Evolutionary conservation across 805 yeast species (phyloP).

Genomic region (Ascoidea tarda): DNA sequence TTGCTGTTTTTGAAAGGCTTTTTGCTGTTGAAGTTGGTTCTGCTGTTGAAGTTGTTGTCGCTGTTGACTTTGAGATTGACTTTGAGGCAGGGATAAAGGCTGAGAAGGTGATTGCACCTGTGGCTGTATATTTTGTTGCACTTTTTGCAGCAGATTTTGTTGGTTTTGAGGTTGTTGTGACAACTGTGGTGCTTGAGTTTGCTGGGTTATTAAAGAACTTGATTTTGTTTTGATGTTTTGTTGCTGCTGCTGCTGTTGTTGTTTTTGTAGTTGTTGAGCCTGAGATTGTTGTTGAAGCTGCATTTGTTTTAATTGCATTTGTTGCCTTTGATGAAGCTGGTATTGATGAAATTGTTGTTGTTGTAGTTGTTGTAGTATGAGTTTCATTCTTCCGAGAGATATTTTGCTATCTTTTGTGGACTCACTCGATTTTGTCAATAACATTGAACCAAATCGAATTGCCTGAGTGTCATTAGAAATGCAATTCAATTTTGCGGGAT

Average conservation of each 20-base stretch:
- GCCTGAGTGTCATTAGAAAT: conserved; percentile 80
- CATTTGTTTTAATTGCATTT: background rate
- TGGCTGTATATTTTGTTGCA: background rate
- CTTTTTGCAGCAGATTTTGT: background rate
- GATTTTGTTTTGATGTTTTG: background rate
- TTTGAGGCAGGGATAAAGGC: background rate
- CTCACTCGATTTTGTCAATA: conserved; percentile 77
- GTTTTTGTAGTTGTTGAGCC: background rate
- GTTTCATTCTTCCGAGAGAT: conserved; percentile 41
- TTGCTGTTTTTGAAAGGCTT: background rate
- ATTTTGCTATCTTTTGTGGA: conserved; percentile 60
- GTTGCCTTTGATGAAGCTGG: background rate
- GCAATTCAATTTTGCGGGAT: conserved; percentile 73
- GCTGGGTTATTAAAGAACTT: too few relatives aligned
- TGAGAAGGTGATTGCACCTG: background rate
- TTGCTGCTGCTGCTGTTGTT: background rate
- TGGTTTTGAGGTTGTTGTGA: background rate
- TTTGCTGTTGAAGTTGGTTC: background rate
- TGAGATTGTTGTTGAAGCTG: background rate
- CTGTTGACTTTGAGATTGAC: background rate
- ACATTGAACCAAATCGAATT: conserved; percentile 84
- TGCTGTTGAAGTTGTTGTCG: background rate
- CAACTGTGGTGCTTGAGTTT: too few relatives aligned
- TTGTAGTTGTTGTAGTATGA: conserved; percentile 15
- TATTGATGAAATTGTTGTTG: conserved; percentile 11